phyloP scores from a whole-genome alignment of 805 yeast genomes.

The Suhomyces sp. region DNA sequence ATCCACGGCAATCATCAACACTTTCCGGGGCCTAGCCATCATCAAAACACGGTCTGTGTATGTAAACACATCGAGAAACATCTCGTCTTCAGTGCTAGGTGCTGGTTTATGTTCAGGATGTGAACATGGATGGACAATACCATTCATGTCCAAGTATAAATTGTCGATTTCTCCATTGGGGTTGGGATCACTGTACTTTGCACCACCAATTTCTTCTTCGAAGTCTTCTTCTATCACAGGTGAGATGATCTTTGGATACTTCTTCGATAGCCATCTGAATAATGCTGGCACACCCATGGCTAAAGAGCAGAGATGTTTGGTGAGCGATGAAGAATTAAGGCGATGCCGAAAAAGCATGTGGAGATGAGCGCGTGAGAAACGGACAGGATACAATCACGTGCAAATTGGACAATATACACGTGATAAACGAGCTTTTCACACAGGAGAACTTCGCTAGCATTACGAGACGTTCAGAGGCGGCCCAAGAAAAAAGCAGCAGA shows the following conservation, averaged over 20 bases:
- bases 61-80: conserved; percentile 89
- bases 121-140: conserved; percentile 98
- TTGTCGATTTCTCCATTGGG: conserved; percentile 97
- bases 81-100: conserved; percentile 94
- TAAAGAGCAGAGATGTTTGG: neutral
- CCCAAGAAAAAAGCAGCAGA: neutral
- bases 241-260: conserved; percentile 90
- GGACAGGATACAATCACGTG: neutral
- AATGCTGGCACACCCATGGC: conserved; percentile 96
- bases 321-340: neutral
- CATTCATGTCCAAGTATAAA: conserved; percentile 94
- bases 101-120: conserved; percentile 97
- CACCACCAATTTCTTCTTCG: conserved; percentile 56
- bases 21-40: conserved; percentile 94
- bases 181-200: conserved; percentile 70
- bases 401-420: neutral
- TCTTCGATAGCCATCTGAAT: conserved; percentile 90
- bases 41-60: conserved; percentile 88
- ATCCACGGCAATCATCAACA: conserved; percentile 93
- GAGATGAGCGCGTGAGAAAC: neutral
- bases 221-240: conserved; percentile 79
- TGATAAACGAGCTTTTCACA: neutral
- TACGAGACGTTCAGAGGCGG: neutral
- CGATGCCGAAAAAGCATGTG: neutral
- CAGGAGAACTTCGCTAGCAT: neutral